Conservation (phyloP, 345 rosid species). For the Dipteronia sinensis region DNA sequence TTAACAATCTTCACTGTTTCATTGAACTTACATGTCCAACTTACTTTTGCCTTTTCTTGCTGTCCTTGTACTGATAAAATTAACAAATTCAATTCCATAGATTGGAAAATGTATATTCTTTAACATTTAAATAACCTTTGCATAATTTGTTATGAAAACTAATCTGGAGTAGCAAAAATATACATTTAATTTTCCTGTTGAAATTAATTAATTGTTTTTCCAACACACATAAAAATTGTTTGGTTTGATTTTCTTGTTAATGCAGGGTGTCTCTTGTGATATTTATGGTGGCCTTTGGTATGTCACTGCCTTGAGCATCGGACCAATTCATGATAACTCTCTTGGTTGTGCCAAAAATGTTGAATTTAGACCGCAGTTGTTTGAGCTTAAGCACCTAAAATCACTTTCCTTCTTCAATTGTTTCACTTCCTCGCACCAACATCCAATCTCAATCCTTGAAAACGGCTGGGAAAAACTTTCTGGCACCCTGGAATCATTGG, state of each 20-base stretch:
- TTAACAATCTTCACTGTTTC: constrained; percentile 15
- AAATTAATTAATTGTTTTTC: no score
- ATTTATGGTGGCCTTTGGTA: constrained; percentile 74
- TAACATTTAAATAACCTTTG: background rate
- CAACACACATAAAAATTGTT: background rate
- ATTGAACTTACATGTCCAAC: constrained; percentile 13
- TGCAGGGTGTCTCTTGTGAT: constrained; percentile 93
- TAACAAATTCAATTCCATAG: no score
- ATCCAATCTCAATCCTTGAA: constrained; percentile 46
- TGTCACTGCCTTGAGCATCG: constrained; percentile 75
- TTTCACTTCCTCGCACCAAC: constrained; percentile 46
- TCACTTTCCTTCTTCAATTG: constrained; percentile 70
- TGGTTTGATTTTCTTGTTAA: constrained; percentile 18
- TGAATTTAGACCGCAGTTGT: constrained; percentile 61
- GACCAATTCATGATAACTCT: constrained; percentile 71
- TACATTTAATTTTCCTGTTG: background rate
- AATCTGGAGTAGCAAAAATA: no score
- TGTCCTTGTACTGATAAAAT: background rate
- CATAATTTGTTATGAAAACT: background rate
- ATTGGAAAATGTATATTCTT: background rate
- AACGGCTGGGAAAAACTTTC: constrained; percentile 60
- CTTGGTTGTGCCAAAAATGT: constrained; percentile 57
- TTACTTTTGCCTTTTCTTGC: background rate
- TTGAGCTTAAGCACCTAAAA: constrained; percentile 77
- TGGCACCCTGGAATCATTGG: constrained; percentile 59